These are phyloP conservation scores for Trametes villosa DNA, from an alignment of 768 basidiomycete species.

Conservation along the genomic window DNA sequence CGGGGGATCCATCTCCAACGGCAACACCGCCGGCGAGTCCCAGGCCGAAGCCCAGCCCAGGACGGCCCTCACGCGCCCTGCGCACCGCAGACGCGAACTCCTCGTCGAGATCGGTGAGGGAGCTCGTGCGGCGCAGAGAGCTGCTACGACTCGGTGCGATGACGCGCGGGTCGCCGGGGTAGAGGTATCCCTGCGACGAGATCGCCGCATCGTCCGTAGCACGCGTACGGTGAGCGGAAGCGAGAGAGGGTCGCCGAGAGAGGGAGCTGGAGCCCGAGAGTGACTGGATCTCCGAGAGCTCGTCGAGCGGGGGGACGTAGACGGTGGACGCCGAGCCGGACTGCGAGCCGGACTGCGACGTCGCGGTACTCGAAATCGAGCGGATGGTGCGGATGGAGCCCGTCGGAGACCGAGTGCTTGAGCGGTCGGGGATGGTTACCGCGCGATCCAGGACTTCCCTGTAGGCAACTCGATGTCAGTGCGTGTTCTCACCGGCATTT, in stretches of 20 bases:
- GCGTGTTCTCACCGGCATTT: not conserved
- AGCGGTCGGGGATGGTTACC: constrained; percentile 51
- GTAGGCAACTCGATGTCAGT: constrained; percentile 7
- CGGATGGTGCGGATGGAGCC: constrained; percentile 73
- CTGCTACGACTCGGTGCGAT: constrained; percentile 71
- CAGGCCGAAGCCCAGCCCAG: constrained; percentile 50
- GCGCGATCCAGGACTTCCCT: constrained; percentile 83
- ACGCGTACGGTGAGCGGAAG: constrained; percentile 63
- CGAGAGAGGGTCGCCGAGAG: constrained; percentile 50
- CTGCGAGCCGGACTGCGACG: constrained; percentile 37
- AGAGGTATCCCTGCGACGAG: constrained; percentile 65
- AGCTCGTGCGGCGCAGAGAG: constrained; percentile 66
- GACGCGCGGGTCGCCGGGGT: constrained; percentile 72
- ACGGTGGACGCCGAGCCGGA: constrained; percentile 72
- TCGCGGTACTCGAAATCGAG: constrained; percentile 53
- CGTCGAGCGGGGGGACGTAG: constrained; percentile 78
- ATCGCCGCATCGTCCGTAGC: constrained; percentile 79
- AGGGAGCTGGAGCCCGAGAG: constrained; percentile 49
- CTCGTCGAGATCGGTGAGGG: constrained; percentile 75
- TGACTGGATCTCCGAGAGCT: constrained; percentile 65
- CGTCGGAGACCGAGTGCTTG: constrained; percentile 52
- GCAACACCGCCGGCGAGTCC: constrained; percentile 44
- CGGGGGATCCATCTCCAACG: constrained; percentile 61
- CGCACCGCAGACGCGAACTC: constrained; percentile 53
- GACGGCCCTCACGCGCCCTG: constrained; percentile 45